A percentile compares a stretch with the other conserved stretches of the same genome.
Conservation (phyloP, 371 early-diverging fungal species). For the Mucor mucedo region DNA sequence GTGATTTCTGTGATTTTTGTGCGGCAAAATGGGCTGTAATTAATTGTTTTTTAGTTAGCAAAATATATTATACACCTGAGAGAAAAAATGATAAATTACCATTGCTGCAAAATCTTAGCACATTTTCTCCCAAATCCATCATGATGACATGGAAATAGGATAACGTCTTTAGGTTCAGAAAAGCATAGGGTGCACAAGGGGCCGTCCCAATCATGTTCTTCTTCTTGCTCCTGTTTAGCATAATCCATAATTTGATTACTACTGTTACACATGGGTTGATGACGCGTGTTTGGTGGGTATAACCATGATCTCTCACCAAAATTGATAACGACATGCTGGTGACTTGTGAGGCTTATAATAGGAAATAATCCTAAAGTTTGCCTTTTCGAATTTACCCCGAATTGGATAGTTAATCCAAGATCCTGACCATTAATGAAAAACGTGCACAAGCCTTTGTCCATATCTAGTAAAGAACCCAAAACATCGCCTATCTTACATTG, state of each 20-base stretch:
- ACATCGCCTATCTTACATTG: slow-evolving; percentile 50
- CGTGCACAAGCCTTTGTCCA: slow-evolving; percentile 43
- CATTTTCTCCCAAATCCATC: slow-evolving; percentile 43
- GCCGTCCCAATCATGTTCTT: slow-evolving; percentile 36
- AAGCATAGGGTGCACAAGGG: slow-evolving; percentile 49
- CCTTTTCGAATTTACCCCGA: slow-evolving; percentile 21
- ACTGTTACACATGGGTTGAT: slow-evolving; percentile 13
- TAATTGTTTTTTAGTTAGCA: too few species aligned
- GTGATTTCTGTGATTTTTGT: slow-evolving; percentile 5
- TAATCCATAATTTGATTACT: background rate
- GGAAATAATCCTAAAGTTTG: slow-evolving; percentile 38
- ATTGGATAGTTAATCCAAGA: slow-evolving; percentile 38
- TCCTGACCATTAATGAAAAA: slow-evolving; percentile 51
- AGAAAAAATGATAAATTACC: slow-evolving; percentile 30
- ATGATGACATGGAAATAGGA: slow-evolving; percentile 47
- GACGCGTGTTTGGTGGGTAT: slow-evolving; percentile 33
- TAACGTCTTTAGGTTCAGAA: slow-evolving; percentile 41
- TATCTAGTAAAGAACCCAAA: slow-evolving; percentile 49
- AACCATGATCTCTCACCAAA: slow-evolving; percentile 50
- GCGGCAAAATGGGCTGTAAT: slow-evolving; percentile 24
- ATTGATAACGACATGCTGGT: slow-evolving; percentile 48
- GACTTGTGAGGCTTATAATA: slow-evolving; percentile 45
- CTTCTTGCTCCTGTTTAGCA: background rate
- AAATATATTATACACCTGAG: too few species aligned
- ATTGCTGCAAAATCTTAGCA: slow-evolving; percentile 35